Conservation (phyloP, 1,284 basidiomycete genomes). For the Melampsora allii-populina region DNA sequence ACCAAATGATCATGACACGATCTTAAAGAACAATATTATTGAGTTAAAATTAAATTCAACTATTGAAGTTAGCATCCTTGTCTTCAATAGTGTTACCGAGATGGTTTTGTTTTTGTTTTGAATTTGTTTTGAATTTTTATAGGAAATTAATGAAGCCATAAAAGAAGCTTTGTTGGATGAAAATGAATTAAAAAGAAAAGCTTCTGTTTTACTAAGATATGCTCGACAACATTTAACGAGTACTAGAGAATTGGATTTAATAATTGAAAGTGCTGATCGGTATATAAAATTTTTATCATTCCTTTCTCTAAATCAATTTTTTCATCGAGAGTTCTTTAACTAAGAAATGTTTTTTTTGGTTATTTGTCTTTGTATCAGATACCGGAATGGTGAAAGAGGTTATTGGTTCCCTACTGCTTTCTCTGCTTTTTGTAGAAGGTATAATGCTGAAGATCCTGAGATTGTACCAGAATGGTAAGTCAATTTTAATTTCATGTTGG, state of each 20-base stretch:
- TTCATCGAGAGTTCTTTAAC: too few relatives aligned
- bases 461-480: slow-evolving; percentile 6
- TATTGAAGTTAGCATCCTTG: not conserved
- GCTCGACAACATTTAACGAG: slow-evolving; percentile 4
- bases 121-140: not conserved
- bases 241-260: not conserved
- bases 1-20: not conserved
- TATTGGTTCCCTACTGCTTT: slow-evolving; percentile 5
- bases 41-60: not conserved
- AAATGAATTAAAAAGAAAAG: not conserved
- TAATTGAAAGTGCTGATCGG: not conserved
- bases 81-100: too few relatives aligned
- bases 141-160: not conserved
- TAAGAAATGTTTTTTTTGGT: not conserved
- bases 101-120: too few relatives aligned
- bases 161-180: not conserved
- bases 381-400: not conserved
- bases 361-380: not conserved
- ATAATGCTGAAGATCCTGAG: not conserved
- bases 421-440: not conserved
- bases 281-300: not conserved
- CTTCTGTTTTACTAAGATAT: not conserved
- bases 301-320: too few relatives aligned
- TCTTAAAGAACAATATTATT: not conserved
- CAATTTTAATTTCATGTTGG: not conserved